Evolutionary conservation across 768 basidiomycete species (phyloP).

Genomic region (Cystobasidium ongulense): DNA sequence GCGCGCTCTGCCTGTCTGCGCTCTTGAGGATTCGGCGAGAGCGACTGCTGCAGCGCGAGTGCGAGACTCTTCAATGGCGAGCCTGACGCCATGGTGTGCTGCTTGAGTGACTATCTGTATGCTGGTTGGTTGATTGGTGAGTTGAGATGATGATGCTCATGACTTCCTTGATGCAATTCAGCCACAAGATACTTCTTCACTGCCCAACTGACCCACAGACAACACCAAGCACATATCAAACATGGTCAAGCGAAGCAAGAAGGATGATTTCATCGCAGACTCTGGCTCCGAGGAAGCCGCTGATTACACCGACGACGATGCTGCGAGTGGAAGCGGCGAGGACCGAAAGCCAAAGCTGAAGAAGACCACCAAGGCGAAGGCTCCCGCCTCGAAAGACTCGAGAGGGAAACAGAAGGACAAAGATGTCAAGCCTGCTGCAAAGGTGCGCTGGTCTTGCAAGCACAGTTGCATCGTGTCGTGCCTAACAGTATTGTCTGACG

Average conservation of each 20-base stretch:
- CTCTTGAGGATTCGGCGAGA: constrained; percentile 51
- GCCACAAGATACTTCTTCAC: neutral
- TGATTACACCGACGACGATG: neutral
- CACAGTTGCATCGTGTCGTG: neutral
- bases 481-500: neutral
- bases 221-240: neutral
- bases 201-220: neutral
- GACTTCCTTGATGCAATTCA: neutral
- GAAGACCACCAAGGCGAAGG: neutral
- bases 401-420: neutral
- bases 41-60: constrained; percentile 29
- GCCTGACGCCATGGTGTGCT: neutral
- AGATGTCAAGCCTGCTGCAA: neutral
- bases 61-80: constrained; percentile 32
- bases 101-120: neutral
- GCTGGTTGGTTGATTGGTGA: neutral
- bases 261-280: neutral
- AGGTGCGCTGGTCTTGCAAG: neutral
- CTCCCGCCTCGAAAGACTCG: neutral
- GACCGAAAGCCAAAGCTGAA: neutral
- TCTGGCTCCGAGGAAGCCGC: neutral
- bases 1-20: constrained; percentile 74
- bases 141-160: neutral
- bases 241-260: neutral
- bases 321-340: neutral